Evolutionary conservation across 179 eudicot species (phyloP), one percentile per base, ranked within the genome.

Genomic region (Beta lomatogona): DNA sequence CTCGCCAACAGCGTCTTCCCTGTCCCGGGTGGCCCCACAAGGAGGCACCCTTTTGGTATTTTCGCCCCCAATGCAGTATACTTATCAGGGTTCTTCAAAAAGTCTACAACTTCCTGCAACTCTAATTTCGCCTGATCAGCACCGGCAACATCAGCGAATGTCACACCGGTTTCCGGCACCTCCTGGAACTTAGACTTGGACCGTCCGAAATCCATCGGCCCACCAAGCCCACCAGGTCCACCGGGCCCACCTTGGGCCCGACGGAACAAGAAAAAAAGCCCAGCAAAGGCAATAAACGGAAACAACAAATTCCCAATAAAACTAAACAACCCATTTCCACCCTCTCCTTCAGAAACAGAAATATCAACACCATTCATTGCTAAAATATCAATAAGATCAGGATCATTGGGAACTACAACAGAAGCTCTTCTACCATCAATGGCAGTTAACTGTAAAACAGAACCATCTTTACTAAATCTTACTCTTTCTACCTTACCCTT

Each of bases 121-220:
- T 96, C 99, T 41, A 96, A 57, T 84, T 96, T 96, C 4, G 98
- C 99, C 84, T 96, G 99, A 80, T 96, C 99, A 69, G 99, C 99
- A 11, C 99, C 99, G 0, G 99, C 99, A 0, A 96, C 98, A 46
- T 96, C 99, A 14, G 93, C 91, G 16, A 96, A 96, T 0, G 92
- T 84, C 4, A 93, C 94, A 0, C 99, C 99, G 1, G 99, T 96
- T 72, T 96, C 99, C 3, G 99, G 99, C 50, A 96, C 99, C 78
- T 96, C 99, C 93, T 96, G 99, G 78, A 96, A 96, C 91, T 96
- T 96, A 69, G 98, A 94, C 86, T 96, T 96, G 8, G 98, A 94
- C 83, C 99, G 77, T 4, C 99, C 99, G 57, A 96, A 96, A 73
- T 96, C 99, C 99, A 96, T 96, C 41, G 99, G 99, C 11, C 99